These are phyloP conservation scores for Hortiboletus campestris DNA, from an alignment of 768 basidiomycete genomes.

Conservation along the genomic window DNA sequence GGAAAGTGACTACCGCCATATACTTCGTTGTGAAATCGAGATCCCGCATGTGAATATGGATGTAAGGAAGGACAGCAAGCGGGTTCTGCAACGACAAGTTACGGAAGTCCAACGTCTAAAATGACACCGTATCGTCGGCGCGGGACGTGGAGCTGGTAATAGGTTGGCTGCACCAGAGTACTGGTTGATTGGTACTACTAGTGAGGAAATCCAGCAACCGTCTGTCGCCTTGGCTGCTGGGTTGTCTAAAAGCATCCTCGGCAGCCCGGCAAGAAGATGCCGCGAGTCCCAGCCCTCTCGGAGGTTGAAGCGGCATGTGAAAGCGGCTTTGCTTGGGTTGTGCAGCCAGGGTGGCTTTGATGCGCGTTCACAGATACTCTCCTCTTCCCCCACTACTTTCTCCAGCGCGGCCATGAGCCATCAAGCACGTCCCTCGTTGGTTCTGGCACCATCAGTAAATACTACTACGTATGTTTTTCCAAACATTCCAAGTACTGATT, in stretches of 20 bases:
- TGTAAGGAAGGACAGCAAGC: background rate
- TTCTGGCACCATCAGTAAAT: slow-evolving; percentile 78
- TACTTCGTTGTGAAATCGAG: background rate
- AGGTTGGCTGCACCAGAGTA: background rate
- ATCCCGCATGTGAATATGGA: background rate
- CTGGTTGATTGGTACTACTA: background rate
- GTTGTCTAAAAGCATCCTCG: slow-evolving; percentile 2
- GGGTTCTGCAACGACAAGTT: background rate
- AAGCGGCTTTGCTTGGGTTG: slow-evolving; percentile 28
- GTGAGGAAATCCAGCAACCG: background rate
- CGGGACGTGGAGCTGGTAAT: background rate
- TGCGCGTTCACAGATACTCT: slow-evolving; percentile 26
- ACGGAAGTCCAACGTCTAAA: background rate
- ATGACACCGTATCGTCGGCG: background rate
- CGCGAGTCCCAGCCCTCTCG: slow-evolving; percentile 8
- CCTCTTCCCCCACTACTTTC: slow-evolving; percentile 25
- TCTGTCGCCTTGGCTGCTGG: background rate
- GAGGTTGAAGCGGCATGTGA: slow-evolving; percentile 26
- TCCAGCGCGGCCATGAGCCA: slow-evolving; percentile 52
- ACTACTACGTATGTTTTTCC: slow-evolving; percentile 68
- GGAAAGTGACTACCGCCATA: background rate
- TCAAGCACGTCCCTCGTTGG: slow-evolving; percentile 62
- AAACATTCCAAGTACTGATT: background rate
- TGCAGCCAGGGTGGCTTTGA: slow-evolving; percentile 35
- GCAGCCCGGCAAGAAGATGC: slow-evolving; percentile 24